These are phyloP conservation scores for Cryphonectria radicalis DNA, from an alignment of 2,329 filamentous ascomycete species.

Conservation along the genomic window DNA sequence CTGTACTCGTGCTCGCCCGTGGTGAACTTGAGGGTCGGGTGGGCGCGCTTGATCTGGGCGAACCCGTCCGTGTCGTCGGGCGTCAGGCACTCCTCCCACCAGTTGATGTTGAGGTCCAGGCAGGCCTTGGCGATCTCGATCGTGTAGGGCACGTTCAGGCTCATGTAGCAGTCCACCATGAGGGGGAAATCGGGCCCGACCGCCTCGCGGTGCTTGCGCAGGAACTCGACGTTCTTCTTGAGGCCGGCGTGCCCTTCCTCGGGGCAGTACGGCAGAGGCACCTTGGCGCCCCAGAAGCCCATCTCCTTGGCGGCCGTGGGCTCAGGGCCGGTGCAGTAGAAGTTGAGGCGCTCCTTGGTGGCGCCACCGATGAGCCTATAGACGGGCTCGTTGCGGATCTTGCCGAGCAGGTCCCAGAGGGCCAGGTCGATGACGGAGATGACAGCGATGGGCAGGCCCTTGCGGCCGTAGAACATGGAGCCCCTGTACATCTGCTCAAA, in stretches of 20 bases:
- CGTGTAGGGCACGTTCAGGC: conserved; percentile 87
- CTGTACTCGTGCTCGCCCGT: conserved; percentile 97
- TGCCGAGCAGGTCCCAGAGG: conserved; percentile 89
- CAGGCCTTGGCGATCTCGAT: conserved; percentile 87
- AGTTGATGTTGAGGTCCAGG: conserved; percentile 86
- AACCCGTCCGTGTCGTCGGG: conserved; percentile 94
- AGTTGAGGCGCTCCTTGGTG: conserved; percentile 81
- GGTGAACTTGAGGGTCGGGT: conserved; percentile 90
- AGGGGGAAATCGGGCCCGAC: conserved; percentile 90
- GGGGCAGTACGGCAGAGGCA: conserved; percentile 86
- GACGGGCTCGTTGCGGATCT: conserved; percentile 89
- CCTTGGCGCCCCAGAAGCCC: conserved; percentile 91
- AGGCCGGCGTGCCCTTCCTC: conserved; percentile 83
- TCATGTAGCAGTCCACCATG: conserved; percentile 98
- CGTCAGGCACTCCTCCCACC: conserved; percentile 94
- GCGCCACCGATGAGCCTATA: conserved; percentile 93
- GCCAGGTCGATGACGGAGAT: conserved; percentile 95
- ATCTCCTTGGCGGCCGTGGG: conserved; percentile 78
- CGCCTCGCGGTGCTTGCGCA: conserved; percentile 80
- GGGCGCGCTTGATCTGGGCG: conserved; percentile 84
- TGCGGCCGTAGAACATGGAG: conserved; percentile 96
- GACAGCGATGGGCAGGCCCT: conserved; percentile 85
- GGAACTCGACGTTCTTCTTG: conserved; percentile 87
- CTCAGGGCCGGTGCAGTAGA: conserved; percentile 93
- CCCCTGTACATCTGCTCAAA: conserved; percentile 97